Percentiles rank a stretch among this genome's conserved stretches.
Evolutionary conservation across 2,329 filamentous ascomycete genomes (phyloP).

Genomic region (Xylaria sp.): DNA sequence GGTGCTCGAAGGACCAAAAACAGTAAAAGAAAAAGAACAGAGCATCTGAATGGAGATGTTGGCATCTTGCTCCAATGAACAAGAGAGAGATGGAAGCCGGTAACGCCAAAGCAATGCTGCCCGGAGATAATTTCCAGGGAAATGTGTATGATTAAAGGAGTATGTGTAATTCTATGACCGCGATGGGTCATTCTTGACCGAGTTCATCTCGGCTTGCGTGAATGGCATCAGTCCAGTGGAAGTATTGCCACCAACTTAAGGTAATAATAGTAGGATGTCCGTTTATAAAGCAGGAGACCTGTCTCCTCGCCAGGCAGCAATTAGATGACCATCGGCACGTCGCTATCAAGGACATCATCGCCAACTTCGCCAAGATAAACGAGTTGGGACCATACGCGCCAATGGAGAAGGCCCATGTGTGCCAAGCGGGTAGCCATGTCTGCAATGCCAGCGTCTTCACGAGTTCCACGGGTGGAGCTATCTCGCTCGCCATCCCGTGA

Average conservation of each 20-base stretch:
- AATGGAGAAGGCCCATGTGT: conserved; percentile 87
- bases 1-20: conserved; percentile 31
- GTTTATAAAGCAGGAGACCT: background rate
- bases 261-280: conserved; percentile 1
- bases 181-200: conserved; percentile 10
- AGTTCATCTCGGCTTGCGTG: conserved; percentile 1
- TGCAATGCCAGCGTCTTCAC: conserved; percentile 66
- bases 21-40: conserved; percentile 11
- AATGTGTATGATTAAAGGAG: conserved; percentile 32
- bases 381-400: conserved; percentile 85
- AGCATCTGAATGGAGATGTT: conserved; percentile 6
- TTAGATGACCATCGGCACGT: conserved; percentile 45
- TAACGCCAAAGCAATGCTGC: conserved; percentile 38
- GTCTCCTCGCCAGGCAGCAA: conserved; percentile 5
- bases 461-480: conserved; percentile 54
- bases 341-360: conserved; percentile 40
- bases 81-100: conserved; percentile 19
- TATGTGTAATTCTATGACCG: conserved; percentile 20
- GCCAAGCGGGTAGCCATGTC: conserved; percentile 82
- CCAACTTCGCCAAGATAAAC: conserved; percentile 67
- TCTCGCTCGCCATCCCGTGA: conserved; percentile 47
- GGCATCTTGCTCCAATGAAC: conserved; percentile 14
- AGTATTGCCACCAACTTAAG: background rate
- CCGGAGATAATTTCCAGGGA: conserved; percentile 8
- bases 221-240: conserved; percentile 1